phyloP scores from a whole-genome alignment of 1,284 basidiomycete genomes.

The Xerocomus alliaceus region DNA sequence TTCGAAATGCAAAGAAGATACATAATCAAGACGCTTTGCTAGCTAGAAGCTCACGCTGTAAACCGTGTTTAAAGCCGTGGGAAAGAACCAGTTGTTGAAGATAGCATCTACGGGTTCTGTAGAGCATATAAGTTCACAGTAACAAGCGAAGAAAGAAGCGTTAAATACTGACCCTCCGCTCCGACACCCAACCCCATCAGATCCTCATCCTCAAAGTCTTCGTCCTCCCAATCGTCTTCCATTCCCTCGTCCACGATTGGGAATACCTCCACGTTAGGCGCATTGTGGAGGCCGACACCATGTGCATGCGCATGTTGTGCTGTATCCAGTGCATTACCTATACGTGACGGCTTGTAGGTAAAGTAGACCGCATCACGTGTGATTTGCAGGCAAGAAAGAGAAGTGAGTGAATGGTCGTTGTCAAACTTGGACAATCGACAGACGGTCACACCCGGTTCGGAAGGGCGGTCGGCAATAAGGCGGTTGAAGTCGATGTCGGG shows the following conservation, averaged over 20 bases:
- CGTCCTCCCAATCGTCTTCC: slow-evolving; percentile 24
- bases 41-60: slow-evolving; percentile 31
- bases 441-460: slow-evolving; percentile 36
- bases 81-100: slow-evolving; percentile 33
- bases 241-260: slow-evolving; percentile 14
- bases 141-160: neutral
- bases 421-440: slow-evolving; percentile 49
- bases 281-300: neutral
- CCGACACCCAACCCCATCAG: neutral
- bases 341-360: slow-evolving; percentile 47
- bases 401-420: slow-evolving; percentile 40
- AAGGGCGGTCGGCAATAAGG: slow-evolving; percentile 22
- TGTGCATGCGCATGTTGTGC: neutral
- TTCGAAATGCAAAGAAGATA: neutral
- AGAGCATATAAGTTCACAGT: slow-evolving; percentile 3
- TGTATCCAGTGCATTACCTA: neutral
- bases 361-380: slow-evolving; percentile 51
- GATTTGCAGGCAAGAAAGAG: slow-evolving; percentile 45
- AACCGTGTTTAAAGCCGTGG: slow-evolving; percentile 30
- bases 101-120: slow-evolving; percentile 25
- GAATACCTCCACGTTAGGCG: slow-evolving; percentile 11
- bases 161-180: slow-evolving; percentile 12
- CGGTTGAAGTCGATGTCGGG: slow-evolving; percentile 32
- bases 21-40: neutral
- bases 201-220: slow-evolving; percentile 20